Base-by-base conservation (phyloP, 202 grass and related monocot genomes). In the Zoysia matrella region DNA sequence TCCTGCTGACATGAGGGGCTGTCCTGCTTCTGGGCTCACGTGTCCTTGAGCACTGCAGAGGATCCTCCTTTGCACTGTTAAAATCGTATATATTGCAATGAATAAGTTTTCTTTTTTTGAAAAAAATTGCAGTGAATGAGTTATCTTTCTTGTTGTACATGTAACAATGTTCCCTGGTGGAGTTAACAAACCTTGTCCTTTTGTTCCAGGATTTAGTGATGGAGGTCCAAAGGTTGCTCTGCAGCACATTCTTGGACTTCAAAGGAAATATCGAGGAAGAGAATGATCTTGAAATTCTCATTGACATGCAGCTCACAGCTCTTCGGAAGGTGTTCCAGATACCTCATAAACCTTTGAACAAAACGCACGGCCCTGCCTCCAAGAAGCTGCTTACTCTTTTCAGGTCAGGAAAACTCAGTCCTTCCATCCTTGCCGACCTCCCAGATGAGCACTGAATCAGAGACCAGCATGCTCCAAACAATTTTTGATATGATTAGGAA, bases 381-480 rank as follows among this genome's bases (percentile, higher is more conserved):
- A 91, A 98, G 88, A 98, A 98, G 74, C 61, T 98, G 55, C 10
- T 98, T 14, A 98, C 90, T 60, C 88, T 94, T 52, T 98, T 98
- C 70, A 88, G 92, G 79, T 73, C 89, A 11, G 95, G 95, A 43
- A 98, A 94, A 61, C 84, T 98, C 2, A 90, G 92, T 7, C 88
- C 84, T 14, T 98, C 91, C 75, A 91, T 94, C 82, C 90, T 94
- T 1, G 92, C 94, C 8, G 83, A 92, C 75, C 86, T 98, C 86
- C 88, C 94, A 58, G 67, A 83, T 81, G 47, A 71, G 52, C 60
- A 71, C 36, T 90, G 74, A 82, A 15, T 75, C 6, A 5, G 15
- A 66, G n/a, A 50, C 14, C 58, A 8, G 16, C 13, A 11, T 73
- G 50, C 13, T n/a, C n/a, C n/a, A n/a, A n/a, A n/a, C n/a, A n/a